phyloP scores from a whole-genome alignment of 208 protist species.

The Leishmania arabica region DNA sequence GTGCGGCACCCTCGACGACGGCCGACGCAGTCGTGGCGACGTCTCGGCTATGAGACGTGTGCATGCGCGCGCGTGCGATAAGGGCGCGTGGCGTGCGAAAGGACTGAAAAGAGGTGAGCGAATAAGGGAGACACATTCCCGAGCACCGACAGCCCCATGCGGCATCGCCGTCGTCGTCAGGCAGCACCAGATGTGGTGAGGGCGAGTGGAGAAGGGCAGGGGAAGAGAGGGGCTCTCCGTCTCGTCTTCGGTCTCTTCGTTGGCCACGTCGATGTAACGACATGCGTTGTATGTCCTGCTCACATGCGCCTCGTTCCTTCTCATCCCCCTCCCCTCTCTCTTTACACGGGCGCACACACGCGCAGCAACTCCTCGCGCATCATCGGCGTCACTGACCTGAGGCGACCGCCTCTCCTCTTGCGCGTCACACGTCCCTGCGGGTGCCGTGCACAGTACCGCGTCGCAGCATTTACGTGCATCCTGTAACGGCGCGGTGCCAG shows the following conservation, averaged over 20 bases:
- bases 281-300: background rate
- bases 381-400: background rate
- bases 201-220: background rate
- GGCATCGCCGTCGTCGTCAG: background rate
- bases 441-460: background rate
- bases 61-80: background rate
- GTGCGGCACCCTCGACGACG: background rate
- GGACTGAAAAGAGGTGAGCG: background rate
- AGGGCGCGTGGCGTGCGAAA: background rate
- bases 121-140: background rate
- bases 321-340: too few species aligned
- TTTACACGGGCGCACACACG: background rate
- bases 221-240: background rate
- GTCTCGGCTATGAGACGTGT: slow-evolving; percentile 5
- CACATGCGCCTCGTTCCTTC: background rate
- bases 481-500: too few species aligned
- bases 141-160: background rate
- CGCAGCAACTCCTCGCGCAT: background rate
- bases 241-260: background rate
- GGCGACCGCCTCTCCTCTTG: background rate
- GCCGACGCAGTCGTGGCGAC: background rate
- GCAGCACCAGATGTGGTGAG: background rate
- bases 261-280: background rate
- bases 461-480: background rate
- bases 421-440: background rate